Evolutionary conservation across 495 filamentous ascomycete species (phyloP).

Genomic region (Annulohypoxylon moriforme): DNA sequence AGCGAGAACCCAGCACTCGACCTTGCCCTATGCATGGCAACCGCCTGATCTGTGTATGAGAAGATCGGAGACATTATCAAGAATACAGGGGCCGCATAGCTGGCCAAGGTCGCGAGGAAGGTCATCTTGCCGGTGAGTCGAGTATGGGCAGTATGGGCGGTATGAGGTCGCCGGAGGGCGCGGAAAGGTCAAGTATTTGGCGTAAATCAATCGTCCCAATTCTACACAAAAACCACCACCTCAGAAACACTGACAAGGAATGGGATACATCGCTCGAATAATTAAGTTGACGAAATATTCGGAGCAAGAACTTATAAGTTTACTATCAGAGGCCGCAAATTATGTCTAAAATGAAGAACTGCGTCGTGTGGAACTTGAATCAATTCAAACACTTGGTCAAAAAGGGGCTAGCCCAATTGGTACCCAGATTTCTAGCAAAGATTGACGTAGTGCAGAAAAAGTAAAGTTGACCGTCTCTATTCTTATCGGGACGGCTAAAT

Average conservation of each 20-base stretch:
- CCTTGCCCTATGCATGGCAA: constrained; percentile 82
- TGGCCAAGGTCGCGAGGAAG: constrained; percentile 57
- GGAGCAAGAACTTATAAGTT: constrained; percentile 9
- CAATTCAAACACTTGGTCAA: constrained; percentile 40
- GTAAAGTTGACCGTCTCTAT: neutral
- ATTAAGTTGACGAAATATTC: neutral
- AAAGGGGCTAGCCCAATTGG: constrained; percentile 4
- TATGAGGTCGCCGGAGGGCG: constrained; percentile 11
- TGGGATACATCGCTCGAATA: neutral
- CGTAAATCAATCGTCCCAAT: constrained; percentile 14
- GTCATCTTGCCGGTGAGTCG: constrained; percentile 47
- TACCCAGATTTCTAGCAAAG: neutral
- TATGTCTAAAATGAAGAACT: constrained; percentile 30
- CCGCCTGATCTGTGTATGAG: constrained; percentile 91
- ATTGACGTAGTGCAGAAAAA: constrained; percentile 18
- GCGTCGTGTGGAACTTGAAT: constrained; percentile 32
- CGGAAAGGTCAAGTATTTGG: constrained; percentile 8
- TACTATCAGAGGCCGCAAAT: constrained; percentile 1
- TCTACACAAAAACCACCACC: constrained; percentile 4
- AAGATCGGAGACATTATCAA: constrained; percentile 85
- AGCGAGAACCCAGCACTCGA: constrained; percentile 87
- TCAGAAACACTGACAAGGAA: constrained; percentile 1
- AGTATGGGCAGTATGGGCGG: no score
- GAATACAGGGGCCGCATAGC: constrained; percentile 66
- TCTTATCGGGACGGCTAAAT: constrained; percentile 26